Conservation (phyloP, 2,329 filamentous ascomycete species). For the Hypoxylon sp. region DNA sequence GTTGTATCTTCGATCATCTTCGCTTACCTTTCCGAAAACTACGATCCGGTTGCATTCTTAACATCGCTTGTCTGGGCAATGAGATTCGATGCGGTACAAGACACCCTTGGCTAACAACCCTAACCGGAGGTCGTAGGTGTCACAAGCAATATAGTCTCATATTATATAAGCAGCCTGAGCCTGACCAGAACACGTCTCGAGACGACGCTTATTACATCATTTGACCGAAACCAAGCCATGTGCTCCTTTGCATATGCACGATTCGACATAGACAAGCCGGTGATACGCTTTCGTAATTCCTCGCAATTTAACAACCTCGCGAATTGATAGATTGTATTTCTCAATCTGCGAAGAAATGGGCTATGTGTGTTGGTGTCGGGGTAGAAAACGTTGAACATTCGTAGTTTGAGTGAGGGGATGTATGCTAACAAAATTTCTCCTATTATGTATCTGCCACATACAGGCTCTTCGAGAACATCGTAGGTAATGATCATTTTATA, state of each 20-base stretch:
- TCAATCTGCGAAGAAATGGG: not conserved
- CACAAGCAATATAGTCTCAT: constrained; percentile 32
- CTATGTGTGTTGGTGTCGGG: not conserved
- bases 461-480: not conserved
- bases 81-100: constrained; percentile 4
- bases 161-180: constrained; percentile 40
- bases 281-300: not conserved
- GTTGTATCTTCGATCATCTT: constrained; percentile 24
- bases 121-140: constrained; percentile 22
- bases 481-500: not conserved
- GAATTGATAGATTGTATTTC: not conserved
- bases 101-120: constrained; percentile 18
- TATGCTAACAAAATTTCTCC: not conserved
- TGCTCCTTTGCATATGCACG: constrained; percentile 14
- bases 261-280: not conserved
- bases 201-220: constrained; percentile 25
- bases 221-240: constrained; percentile 17
- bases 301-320: not conserved
- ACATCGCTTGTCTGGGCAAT: constrained; percentile 30
- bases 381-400: not conserved
- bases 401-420: not conserved
- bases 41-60: constrained; percentile 21
- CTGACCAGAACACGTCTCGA: constrained; percentile 18
- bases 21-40: constrained; percentile 37
- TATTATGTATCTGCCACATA: not conserved